Percentiles rank a stretch among this genome's conserved stretches.
Evolutionary conservation across 768 basidiomycete species (phyloP).

Genomic region (Lanmaoa rubissima): DNA sequence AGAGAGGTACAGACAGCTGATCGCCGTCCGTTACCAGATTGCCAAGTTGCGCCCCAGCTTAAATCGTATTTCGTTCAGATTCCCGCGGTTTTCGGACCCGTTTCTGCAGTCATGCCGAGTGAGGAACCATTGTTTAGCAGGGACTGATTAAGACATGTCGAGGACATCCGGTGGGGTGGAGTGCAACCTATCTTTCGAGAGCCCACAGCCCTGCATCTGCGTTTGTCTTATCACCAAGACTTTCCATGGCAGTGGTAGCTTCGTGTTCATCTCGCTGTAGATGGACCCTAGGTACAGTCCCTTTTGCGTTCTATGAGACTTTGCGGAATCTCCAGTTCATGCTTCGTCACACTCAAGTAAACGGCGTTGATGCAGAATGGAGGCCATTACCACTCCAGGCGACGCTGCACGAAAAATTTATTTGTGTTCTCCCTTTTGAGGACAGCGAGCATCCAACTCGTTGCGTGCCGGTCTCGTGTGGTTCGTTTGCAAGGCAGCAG

Average conservation of each 20-base stretch:
- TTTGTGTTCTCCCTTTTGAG: constrained; percentile 1
- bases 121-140: neutral
- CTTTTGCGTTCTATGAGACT: neutral
- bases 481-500: neutral
- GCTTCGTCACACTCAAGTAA: constrained; percentile 3
- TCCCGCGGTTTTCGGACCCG: constrained; percentile 19
- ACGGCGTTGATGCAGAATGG: constrained; percentile 19
- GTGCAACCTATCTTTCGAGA: neutral
- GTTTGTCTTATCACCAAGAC: neutral
- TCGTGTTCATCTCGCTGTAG: neutral
- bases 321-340: constrained; percentile 18
- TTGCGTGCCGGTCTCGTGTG: neutral
- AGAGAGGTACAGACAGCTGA: constrained; percentile 24
- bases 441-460: neutral
- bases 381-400: neutral
- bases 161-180: neutral
- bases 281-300: constrained; percentile 8
- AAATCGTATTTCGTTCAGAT: neutral
- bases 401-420: neutral
- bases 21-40: constrained; percentile 23
- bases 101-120: neutral
- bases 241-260: neutral
- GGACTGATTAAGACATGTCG: neutral
- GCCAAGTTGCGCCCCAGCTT: neutral
- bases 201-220: constrained; percentile 3